These are phyloP conservation scores for Lotus japonicus DNA, from an alignment of 306 rosid species.

Conservation along the genomic window DNA sequence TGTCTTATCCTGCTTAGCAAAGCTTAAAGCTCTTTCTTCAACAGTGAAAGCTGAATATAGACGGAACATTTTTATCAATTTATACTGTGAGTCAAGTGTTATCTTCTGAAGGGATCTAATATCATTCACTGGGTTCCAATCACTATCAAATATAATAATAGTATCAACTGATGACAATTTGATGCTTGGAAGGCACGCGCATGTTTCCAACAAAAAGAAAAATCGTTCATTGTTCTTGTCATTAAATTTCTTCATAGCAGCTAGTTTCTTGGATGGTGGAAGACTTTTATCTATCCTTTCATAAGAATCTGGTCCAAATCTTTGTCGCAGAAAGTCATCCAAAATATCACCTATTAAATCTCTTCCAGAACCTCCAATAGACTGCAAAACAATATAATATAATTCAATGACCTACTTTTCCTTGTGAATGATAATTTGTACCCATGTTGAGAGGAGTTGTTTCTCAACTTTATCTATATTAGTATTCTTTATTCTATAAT, in stretches of 20 bases:
- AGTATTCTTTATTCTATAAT: too few species aligned
- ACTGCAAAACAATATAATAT: slow-evolving; percentile 36
- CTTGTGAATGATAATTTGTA: background rate
- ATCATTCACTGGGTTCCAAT: slow-evolving; percentile 79
- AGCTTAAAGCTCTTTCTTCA: slow-evolving; percentile 73
- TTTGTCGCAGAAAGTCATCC: slow-evolving; percentile 66
- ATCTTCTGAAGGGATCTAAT: slow-evolving; percentile 73
- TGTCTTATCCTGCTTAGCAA: slow-evolving; percentile 63
- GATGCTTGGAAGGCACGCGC: slow-evolving; percentile 64
- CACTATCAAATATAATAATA: slow-evolving; percentile 76
- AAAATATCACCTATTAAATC: slow-evolving; percentile 63
- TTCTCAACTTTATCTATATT: too few species aligned
- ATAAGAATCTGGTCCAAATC: slow-evolving; percentile 65
- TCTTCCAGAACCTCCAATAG: slow-evolving; percentile 54
- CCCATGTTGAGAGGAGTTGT: too few species aligned
- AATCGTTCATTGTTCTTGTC: slow-evolving; percentile 59
- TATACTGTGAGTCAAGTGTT: slow-evolving; percentile 56
- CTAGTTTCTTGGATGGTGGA: slow-evolving; percentile 40
- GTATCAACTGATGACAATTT: slow-evolving; percentile 67
- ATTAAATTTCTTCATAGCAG: slow-evolving; percentile 60
- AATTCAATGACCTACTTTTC: slow-evolving; percentile 14
- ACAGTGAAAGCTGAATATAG: slow-evolving; percentile 67
- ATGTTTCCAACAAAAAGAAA: slow-evolving; percentile 70
- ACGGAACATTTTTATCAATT: slow-evolving; percentile 67
- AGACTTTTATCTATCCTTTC: slow-evolving; percentile 60